Evolutionary conservation across 73 alveolate genomes (phyloP).

Genomic region (Paramecium sonneborni): DNA sequence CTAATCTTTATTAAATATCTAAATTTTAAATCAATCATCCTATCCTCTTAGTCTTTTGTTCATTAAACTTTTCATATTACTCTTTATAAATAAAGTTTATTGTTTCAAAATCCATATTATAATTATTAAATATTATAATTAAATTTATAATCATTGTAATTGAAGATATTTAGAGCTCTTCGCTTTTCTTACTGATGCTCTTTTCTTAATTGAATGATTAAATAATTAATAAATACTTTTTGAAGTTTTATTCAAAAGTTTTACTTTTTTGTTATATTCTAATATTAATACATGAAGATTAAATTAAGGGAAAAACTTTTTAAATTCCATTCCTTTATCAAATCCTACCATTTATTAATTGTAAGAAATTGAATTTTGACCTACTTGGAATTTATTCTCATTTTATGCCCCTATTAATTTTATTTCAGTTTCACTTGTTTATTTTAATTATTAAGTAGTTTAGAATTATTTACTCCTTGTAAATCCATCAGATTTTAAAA

Average conservation of each 20-base stretch:
- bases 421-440: background rate
- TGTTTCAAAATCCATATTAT: constrained; percentile 11
- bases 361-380: background rate
- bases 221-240: background rate
- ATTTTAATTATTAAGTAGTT: background rate
- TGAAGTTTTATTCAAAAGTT: background rate
- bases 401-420: too few species aligned
- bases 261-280: background rate
- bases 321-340: background rate
- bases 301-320: background rate
- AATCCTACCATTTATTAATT: background rate
- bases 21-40: background rate
- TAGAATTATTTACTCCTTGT: background rate
- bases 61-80: background rate
- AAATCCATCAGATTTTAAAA: background rate
- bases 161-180: background rate
- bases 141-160: background rate
- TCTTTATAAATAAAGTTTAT: background rate
- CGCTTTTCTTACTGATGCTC: background rate
- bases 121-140: background rate
- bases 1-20: constrained; percentile 15
- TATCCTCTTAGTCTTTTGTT: background rate
- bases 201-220: background rate
- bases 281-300: background rate
- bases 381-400: background rate